These are phyloP conservation scores for Mycena kentingensis DNA, from an alignment of 768 basidiomycete species.

Conservation along the genomic window DNA sequence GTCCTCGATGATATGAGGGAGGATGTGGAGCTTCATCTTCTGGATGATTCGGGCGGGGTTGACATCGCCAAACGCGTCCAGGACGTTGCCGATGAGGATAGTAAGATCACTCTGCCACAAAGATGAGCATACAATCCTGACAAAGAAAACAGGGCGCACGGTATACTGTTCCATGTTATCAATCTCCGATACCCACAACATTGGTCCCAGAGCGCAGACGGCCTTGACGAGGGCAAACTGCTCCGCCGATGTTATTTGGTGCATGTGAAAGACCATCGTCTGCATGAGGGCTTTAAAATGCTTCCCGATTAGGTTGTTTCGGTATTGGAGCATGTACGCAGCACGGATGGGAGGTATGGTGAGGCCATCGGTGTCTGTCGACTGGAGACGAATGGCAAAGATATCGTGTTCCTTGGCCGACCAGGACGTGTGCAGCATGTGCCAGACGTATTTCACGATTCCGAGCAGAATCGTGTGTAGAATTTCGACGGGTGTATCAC, in stretches of 20 bases:
- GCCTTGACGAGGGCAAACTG: slow-evolving; percentile 17
- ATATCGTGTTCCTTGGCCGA: slow-evolving; percentile 19
- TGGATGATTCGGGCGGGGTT: slow-evolving; percentile 36
- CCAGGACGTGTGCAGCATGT: slow-evolving; percentile 28
- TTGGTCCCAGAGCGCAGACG: slow-evolving; percentile 12
- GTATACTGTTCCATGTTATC: slow-evolving; percentile 22
- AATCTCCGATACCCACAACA: slow-evolving; percentile 24
- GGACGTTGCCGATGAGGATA: slow-evolving; percentile 36
- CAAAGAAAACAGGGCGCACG: slow-evolving; percentile 14
- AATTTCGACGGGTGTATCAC: slow-evolving; percentile 36
- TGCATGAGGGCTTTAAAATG: slow-evolving; percentile 29
- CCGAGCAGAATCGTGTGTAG: slow-evolving; percentile 42
- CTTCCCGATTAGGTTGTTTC: slow-evolving; percentile 23
- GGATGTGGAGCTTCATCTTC: slow-evolving; percentile 37
- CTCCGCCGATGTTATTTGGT: background rate
- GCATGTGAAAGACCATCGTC: slow-evolving; percentile 13
- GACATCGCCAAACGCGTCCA: slow-evolving; percentile 33
- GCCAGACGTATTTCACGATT: slow-evolving; percentile 41
- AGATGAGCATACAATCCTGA: background rate
- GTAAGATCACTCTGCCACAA: slow-evolving; percentile 30
- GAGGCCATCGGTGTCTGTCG: slow-evolving; percentile 25
- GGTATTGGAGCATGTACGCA: slow-evolving; percentile 19
- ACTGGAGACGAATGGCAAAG: slow-evolving; percentile 31
- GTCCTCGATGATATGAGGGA: slow-evolving; percentile 32
- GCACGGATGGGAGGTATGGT: slow-evolving; percentile 14